Conservation (phyloP, 1,284 basidiomycete genomes). For the Sparassis latifolia region DNA sequence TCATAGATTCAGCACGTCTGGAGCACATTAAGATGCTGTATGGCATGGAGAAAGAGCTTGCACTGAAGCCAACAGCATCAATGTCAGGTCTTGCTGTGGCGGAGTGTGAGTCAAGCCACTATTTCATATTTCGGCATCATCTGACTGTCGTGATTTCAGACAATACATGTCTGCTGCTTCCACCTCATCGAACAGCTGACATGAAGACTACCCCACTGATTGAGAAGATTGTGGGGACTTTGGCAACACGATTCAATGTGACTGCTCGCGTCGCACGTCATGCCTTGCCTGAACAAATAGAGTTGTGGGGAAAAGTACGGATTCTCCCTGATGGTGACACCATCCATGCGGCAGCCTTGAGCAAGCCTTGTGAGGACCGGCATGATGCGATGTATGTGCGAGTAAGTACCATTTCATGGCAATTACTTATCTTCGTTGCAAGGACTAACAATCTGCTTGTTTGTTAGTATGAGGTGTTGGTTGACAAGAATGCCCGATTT, state of each 20-base stretch:
- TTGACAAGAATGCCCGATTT: neutral
- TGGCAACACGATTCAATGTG: neutral
- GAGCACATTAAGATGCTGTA: constrained; percentile 18
- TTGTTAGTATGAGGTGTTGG: neutral
- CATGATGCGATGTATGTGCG: neutral
- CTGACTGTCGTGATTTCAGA: neutral
- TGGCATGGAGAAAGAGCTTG: constrained; percentile 8
- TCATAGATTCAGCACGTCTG: constrained; percentile 16
- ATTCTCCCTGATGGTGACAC: neutral
- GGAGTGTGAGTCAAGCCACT: neutral
- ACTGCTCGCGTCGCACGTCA: neutral
- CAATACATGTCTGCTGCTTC: neutral
- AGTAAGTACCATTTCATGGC: neutral
- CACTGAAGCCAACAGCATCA: neutral
- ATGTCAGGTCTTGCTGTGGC: neutral
- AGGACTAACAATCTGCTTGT: no score
- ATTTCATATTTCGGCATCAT: neutral
- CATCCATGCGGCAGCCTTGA: neutral
- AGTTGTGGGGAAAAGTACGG: neutral
- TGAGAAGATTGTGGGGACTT: neutral
- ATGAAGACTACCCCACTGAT: neutral
- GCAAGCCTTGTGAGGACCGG: neutral
- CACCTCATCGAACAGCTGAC: neutral
- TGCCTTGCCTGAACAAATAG: neutral
- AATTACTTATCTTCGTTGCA: neutral